A percentile compares a stretch with the other conserved stretches of the same genome.
These are phyloP conservation scores for Blastocystis sp. DNA, from an alignment of 352 stramenopile genomes.

Conservation along the genomic window DNA sequence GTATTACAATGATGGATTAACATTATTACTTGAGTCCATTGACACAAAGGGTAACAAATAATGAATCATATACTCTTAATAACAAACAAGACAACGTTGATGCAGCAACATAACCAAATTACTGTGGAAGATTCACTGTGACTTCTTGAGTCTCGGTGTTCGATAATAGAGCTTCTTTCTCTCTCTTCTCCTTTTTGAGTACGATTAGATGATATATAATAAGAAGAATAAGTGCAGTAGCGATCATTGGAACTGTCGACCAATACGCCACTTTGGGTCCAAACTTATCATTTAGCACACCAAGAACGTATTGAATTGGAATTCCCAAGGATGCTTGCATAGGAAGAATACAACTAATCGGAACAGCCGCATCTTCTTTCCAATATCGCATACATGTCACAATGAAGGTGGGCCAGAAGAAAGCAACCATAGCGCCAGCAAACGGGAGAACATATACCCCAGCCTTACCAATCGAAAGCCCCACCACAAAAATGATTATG, in stretches of 20 bases:
- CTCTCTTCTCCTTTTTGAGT: slow-evolving; percentile 47
- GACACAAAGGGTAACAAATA: background rate
- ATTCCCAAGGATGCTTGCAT: slow-evolving; percentile 24
- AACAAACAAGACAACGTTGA: background rate
- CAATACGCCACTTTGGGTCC: slow-evolving; percentile 28
- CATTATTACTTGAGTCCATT: background rate
- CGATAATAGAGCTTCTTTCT: background rate
- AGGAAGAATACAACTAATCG: slow-evolving; percentile 49
- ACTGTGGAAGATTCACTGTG: background rate
- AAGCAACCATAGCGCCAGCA: slow-evolving; percentile 19
- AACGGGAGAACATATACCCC: slow-evolving; percentile 49
- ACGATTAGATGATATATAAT: slow-evolving; percentile 36
- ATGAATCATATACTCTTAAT: no score
- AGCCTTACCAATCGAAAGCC: slow-evolving; percentile 21
- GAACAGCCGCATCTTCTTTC: slow-evolving; percentile 33
- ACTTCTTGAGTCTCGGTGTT: background rate
- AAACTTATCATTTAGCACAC: slow-evolving; percentile 49
- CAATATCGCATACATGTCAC: slow-evolving; percentile 57
- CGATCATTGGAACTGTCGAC: slow-evolving; percentile 38
- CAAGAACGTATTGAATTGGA: slow-evolving; percentile 42
- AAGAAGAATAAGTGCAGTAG: background rate
- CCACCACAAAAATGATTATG: slow-evolving; percentile 45
- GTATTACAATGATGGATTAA: background rate
- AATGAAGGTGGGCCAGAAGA: slow-evolving; percentile 62
- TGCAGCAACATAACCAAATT: background rate